Percentiles rank a stretch among this genome's conserved stretches.
Evolutionary conservation across 208 protist species (phyloP).

Genomic region (Leishmania amazonensis): DNA sequence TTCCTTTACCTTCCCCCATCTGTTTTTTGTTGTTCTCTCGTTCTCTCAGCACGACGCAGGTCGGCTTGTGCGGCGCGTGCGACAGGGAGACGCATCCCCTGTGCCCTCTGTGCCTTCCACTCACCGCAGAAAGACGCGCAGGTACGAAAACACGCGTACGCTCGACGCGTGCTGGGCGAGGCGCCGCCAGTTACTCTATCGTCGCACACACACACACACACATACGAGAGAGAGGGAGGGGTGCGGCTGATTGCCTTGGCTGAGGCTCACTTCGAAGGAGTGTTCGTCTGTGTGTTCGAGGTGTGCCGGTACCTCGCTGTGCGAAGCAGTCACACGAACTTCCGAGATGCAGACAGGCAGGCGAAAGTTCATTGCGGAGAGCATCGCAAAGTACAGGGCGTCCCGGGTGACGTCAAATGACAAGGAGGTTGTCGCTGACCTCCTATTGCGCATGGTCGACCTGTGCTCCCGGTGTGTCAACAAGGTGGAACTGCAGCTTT

Average conservation of each 20-base stretch:
- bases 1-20: background rate
- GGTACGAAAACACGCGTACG: background rate
- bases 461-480: conserved; percentile 79
- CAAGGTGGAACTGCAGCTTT: conserved; percentile 81
- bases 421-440: conserved; percentile 48
- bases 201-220: background rate
- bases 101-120: background rate
- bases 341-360: conserved; percentile 23
- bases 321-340: background rate
- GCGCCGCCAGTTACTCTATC: background rate
- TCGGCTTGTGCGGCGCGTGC: background rate
- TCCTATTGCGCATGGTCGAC: conserved; percentile 65
- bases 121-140: background rate
- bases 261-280: background rate
- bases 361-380: conserved; percentile 63
- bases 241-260: too few species aligned
- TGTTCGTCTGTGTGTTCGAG: background rate
- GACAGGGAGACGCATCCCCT: background rate
- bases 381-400: conserved; percentile 75
- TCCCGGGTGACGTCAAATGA: conserved; percentile 37
- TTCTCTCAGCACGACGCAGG: background rate
- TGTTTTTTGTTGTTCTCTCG: background rate
- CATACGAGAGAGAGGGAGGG: background rate
- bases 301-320: background rate
- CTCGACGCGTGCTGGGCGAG: background rate